Percentiles rank a stretch among this genome's conserved stretches.
Evolutionary conservation across 768 basidiomycete species (phyloP).

Genomic region (Hygrophoropsis aurantiaca): DNA sequence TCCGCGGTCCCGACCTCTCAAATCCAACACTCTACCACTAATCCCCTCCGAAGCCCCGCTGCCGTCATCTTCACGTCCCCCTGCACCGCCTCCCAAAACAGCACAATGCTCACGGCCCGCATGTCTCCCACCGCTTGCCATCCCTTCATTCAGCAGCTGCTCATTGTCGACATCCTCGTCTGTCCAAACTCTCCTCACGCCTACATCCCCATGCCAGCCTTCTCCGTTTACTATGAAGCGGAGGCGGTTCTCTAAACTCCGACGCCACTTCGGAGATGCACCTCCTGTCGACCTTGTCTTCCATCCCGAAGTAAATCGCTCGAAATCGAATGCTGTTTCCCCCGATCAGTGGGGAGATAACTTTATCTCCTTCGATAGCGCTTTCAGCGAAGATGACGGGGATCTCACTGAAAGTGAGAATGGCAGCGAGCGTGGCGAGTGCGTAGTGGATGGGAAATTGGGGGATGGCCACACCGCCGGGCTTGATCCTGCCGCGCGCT

Average conservation of each 20-base stretch:
- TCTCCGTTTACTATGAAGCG: constrained; percentile 29
- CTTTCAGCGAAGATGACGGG: neutral
- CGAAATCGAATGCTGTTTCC: neutral
- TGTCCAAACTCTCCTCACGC: constrained; percentile 3
- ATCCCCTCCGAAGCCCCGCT: too few relatives aligned
- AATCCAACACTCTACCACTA: too few relatives aligned
- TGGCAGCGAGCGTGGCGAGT: neutral
- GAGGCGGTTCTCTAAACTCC: constrained; percentile 31
- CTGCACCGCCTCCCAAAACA: too few relatives aligned
- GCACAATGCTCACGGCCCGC: too few relatives aligned
- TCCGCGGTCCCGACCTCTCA: too few relatives aligned
- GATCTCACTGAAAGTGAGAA: neutral
- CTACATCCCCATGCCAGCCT: constrained; percentile 15
- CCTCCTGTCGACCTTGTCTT: constrained; percentile 24
- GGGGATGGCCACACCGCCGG: neutral
- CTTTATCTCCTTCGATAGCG: neutral
- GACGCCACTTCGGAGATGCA: constrained; percentile 33
- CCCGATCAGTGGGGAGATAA: neutral
- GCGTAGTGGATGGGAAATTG: neutral
- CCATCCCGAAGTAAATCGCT: neutral
- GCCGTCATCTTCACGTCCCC: too few relatives aligned
- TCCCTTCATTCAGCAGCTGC: too few relatives aligned
- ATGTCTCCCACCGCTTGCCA: too few relatives aligned
- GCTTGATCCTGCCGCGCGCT: constrained; percentile 9
- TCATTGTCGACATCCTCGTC: constrained; percentile 1